Evolutionary conservation across 2,329 filamentous ascomycete species (phyloP).

Genomic region (Apiospora hydei): DNA sequence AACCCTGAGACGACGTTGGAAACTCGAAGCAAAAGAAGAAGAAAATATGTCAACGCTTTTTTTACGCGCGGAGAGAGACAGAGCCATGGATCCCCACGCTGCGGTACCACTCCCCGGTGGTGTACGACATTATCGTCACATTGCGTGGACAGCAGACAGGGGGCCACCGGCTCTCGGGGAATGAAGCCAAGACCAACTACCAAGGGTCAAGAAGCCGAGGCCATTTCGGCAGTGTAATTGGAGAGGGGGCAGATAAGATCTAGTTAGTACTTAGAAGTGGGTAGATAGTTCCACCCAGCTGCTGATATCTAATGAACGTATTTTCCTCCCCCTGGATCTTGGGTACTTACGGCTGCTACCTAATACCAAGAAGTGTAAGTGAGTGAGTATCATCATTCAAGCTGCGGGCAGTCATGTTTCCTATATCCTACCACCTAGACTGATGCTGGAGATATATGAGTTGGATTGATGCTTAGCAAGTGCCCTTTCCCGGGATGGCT

Average conservation of each 20-base stretch:
- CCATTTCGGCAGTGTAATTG: not conserved
- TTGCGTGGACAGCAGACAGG: not conserved
- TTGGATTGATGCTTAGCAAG: too few relatives aligned
- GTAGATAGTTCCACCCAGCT: not conserved
- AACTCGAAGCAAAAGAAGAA: not conserved
- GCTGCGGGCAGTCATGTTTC: too few relatives aligned
- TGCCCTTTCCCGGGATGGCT: too few relatives aligned
- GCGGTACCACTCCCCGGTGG: not conserved
- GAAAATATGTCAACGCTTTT: not conserved
- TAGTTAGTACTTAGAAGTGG: not conserved
- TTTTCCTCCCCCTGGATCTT: too few relatives aligned
- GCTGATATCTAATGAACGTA: not conserved
- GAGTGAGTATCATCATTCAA: not conserved
- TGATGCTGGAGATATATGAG: not conserved
- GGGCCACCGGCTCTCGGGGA: not conserved
- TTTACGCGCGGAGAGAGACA: not conserved
- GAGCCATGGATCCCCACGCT: not conserved
- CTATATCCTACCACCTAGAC: not conserved
- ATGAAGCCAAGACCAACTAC: not conserved
- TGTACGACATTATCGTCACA: not conserved
- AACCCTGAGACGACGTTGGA: not conserved
- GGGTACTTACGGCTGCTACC: not conserved
- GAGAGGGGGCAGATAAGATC: not conserved
- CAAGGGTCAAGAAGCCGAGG: not conserved
- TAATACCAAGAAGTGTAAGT: not conserved